These are phyloP conservation scores for Calocybe gangraenosa DNA, from an alignment of 768 basidiomycete genomes.

Conservation along the genomic window DNA sequence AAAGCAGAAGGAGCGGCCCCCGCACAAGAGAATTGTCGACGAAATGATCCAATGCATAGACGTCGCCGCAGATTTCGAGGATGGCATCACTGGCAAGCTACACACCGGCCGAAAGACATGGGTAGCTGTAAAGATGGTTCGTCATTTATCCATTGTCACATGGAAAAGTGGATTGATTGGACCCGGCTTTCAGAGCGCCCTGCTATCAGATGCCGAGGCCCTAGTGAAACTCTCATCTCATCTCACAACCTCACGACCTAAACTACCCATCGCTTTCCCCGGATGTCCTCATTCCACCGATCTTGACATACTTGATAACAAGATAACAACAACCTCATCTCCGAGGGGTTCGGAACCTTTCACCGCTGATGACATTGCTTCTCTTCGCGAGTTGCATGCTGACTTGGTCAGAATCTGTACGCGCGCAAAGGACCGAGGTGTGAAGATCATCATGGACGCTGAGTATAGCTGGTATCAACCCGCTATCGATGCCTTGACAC, in stretches of 20 bases:
- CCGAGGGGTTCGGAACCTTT: conserved; percentile 23
- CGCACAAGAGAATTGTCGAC: conserved; percentile 60
- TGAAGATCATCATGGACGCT: conserved; percentile 79
- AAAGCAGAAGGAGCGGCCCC: conserved; percentile 21
- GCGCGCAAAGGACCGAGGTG: conserved; percentile 54
- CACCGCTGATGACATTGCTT: conserved; percentile 50
- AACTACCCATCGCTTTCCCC: conserved; percentile 52
- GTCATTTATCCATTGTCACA: conserved; percentile 17
- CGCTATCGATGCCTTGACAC: conserved; percentile 76
- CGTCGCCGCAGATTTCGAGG: conserved; percentile 79
- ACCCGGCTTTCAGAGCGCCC: conserved; percentile 58
- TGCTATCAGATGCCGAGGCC: conserved; percentile 59
- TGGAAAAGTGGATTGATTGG: too few relatives aligned
- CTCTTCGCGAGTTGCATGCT: conserved; percentile 56
- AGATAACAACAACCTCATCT: background rate
- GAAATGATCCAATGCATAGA: conserved; percentile 79
- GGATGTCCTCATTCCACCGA: conserved; percentile 62
- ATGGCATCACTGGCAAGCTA: conserved; percentile 25
- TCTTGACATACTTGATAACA: conserved; percentile 42
- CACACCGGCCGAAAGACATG: conserved; percentile 56
- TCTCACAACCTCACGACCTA: conserved; percentile 41
- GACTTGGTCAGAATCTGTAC: conserved; percentile 64
- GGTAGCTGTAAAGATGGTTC: conserved; percentile 82
- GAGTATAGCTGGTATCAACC: conserved; percentile 82
- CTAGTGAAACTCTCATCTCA: conserved; percentile 61